These are phyloP conservation scores for Didymella keratinophila DNA, from an alignment of 2,329 filamentous ascomycete species.

Conservation along the genomic window DNA sequence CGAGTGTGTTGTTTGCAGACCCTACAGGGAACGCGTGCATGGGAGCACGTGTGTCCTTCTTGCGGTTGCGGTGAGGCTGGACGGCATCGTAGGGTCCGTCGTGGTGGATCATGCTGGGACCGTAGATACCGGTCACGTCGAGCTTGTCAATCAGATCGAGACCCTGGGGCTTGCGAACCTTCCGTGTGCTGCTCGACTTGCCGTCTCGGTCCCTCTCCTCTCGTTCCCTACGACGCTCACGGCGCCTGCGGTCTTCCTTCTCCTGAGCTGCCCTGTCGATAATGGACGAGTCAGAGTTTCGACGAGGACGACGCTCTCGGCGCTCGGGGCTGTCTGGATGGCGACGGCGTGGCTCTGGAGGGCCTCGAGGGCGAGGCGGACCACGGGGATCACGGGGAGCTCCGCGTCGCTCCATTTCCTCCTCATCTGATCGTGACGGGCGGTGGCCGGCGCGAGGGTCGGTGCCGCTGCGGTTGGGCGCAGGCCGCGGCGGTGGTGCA, in stretches of 20 bases:
- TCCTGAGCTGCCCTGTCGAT: slow-evolving; percentile 64
- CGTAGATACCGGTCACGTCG: slow-evolving; percentile 95
- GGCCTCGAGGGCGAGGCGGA: slow-evolving; percentile 48
- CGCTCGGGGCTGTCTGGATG: slow-evolving; percentile 49
- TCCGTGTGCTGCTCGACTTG: slow-evolving; percentile 47
- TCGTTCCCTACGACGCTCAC: slow-evolving; percentile 59
- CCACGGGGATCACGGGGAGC: slow-evolving; percentile 47
- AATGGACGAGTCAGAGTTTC: slow-evolving; percentile 82
- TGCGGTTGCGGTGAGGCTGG: slow-evolving; percentile 91
- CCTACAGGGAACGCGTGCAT: slow-evolving; percentile 97
- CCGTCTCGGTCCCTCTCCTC: slow-evolving; percentile 54
- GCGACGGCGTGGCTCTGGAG: slow-evolving; percentile 48
- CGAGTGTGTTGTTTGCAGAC: slow-evolving; percentile 89
- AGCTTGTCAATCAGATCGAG: slow-evolving; percentile 96
- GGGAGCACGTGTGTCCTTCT: slow-evolving; percentile 80
- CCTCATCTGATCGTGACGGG: slow-evolving; percentile 72
- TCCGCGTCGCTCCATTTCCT: slow-evolving; percentile 49
- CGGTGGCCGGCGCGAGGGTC: slow-evolving; percentile 63
- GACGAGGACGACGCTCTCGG: slow-evolving; percentile 61
- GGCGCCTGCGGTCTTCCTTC: slow-evolving; percentile 62
- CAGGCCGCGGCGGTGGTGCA: slow-evolving; percentile 39
- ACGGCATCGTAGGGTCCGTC: slow-evolving; percentile 97
- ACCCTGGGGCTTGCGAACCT: slow-evolving; percentile 54
- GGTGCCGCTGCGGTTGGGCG: slow-evolving; percentile 57
- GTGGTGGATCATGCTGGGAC: slow-evolving; percentile 93